Conservation (phyloP, 139 green algal species). For the Haematococcus sp. region DNA sequence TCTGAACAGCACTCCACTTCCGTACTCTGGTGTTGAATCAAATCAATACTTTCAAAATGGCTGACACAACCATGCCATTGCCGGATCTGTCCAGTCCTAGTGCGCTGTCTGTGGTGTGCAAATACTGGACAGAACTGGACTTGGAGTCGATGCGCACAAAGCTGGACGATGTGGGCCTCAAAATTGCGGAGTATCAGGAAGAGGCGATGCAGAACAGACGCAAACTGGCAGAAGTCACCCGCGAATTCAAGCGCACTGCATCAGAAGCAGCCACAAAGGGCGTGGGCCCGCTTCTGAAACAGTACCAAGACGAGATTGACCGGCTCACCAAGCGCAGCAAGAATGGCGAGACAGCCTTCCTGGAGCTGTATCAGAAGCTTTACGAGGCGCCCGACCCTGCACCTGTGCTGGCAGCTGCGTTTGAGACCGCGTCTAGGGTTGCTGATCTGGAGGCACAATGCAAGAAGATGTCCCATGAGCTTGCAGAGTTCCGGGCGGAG, state of each 20-base stretch:
- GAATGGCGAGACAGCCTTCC: conserved; percentile 61
- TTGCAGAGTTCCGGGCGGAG: conserved; percentile 84
- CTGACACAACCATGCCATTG: no score
- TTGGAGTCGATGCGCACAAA: conserved; percentile 69
- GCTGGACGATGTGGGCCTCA: conserved; percentile 82
- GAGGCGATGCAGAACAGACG: conserved; percentile 54
- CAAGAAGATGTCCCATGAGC: conserved; percentile 56
- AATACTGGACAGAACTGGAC: conserved; percentile 76
- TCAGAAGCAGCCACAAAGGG: conserved; percentile 21
- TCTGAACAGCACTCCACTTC: no score
- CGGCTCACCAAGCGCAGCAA: conserved; percentile 61
- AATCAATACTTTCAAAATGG: no score
- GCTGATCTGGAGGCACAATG: conserved; percentile 62
- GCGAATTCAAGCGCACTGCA: conserved; percentile 45
- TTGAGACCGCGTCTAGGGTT: conserved; percentile 49
- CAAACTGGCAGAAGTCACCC: conserved; percentile 44
- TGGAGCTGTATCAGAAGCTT: conserved; percentile 88
- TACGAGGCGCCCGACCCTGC: conserved; percentile 93
- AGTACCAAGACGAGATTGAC: conserved; percentile 93
- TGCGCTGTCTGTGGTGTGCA: conserved; percentile 25
- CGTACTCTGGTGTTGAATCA: no score
- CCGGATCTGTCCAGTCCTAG: background rate
- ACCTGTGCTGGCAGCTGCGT: conserved; percentile 48
- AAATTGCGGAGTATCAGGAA: conserved; percentile 83
- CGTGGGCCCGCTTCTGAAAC: conserved; percentile 74